Evolutionary conservation across 805 yeast genomes (phyloP).

Genomic region (Yamadazyma takamatsuzukensis): DNA sequence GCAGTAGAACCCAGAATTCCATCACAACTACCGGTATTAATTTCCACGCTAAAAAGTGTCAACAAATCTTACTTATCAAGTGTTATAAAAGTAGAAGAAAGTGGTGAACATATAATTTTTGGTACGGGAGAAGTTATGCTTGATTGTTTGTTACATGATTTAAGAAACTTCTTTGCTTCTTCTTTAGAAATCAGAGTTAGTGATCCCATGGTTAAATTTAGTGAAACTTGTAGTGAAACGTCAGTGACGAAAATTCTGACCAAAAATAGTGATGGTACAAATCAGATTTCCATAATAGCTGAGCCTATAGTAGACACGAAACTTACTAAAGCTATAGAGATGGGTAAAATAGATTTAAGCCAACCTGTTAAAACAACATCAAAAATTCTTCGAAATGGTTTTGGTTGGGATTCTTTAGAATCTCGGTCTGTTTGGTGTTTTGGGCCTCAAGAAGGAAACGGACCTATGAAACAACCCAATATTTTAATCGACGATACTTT

Average conservation of each 20-base stretch:
- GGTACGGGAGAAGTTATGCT: slow-evolving; percentile 88
- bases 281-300: slow-evolving; percentile 65
- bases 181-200: slow-evolving; percentile 75
- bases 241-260: slow-evolving; percentile 68
- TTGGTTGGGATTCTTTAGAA: slow-evolving; percentile 80
- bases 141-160: slow-evolving; percentile 78
- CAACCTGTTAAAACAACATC: slow-evolving; percentile 44
- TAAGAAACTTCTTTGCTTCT: slow-evolving; percentile 56
- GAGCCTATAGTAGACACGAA: slow-evolving; percentile 60
- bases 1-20: slow-evolving; percentile 83
- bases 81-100: slow-evolving; percentile 72
- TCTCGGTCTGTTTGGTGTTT: slow-evolving; percentile 81
- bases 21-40: slow-evolving; percentile 68
- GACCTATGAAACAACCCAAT: slow-evolving; percentile 47
- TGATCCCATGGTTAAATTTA: slow-evolving; percentile 74
- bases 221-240: slow-evolving; percentile 68
- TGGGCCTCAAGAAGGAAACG: slow-evolving; percentile 46
- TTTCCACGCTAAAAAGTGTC: slow-evolving; percentile 64
- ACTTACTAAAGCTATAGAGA: slow-evolving; percentile 54
- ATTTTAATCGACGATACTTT: slow-evolving; percentile 69
- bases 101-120: slow-evolving; percentile 77
- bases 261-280: slow-evolving; percentile 50
- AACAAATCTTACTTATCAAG: slow-evolving; percentile 64
- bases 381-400: slow-evolving; percentile 51
- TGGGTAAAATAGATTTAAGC: slow-evolving; percentile 37